Percentiles rank a stretch among this genome's conserved stretches.
Conservation (phyloP, 331 rosid species). For the Pyrus hybrid region DNA sequence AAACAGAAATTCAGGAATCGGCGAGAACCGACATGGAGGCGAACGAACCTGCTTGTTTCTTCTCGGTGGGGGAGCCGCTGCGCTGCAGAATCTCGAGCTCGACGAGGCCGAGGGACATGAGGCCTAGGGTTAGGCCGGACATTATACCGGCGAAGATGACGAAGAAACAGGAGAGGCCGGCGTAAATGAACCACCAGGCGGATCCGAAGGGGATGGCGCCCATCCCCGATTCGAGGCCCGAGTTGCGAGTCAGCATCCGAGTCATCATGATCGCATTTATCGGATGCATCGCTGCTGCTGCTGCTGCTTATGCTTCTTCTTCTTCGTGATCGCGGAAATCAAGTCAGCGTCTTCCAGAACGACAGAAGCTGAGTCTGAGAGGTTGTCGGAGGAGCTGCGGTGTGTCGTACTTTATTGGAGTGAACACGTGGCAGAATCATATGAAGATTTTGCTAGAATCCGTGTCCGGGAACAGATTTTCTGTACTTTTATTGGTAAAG, state of each 20-base stretch:
- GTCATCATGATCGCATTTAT: slow-evolving; percentile 39
- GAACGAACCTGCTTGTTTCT: slow-evolving; percentile 75
- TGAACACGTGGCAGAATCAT: slow-evolving; percentile 8
- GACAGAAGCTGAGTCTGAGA: not conserved
- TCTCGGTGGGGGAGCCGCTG: slow-evolving; percentile 77
- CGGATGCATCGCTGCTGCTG: slow-evolving; percentile 31
- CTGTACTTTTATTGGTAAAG: not conserved
- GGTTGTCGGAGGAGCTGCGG: not conserved
- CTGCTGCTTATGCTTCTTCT: not conserved
- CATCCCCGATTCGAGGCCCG: slow-evolving; percentile 17
- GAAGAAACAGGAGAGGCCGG: slow-evolving; percentile 53
- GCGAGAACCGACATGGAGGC: not conserved
- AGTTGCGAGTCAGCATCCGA: slow-evolving; percentile 44
- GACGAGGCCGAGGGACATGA: slow-evolving; percentile 94
- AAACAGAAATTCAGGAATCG: not conserved
- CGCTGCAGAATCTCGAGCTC: slow-evolving; percentile 94
- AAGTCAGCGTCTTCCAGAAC: not conserved
- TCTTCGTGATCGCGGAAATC: not conserved
- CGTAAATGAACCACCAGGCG: slow-evolving; percentile 59
- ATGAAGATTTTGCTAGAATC: not conserved
- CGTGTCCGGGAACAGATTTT: not conserved
- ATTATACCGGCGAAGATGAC: slow-evolving; percentile 90
- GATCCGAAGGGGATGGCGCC: slow-evolving; percentile 51
- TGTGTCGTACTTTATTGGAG: not conserved
- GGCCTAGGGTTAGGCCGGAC: slow-evolving; percentile 95